Conservation (phyloP, 2,329 filamentous ascomycete species). For the Colletotrichum ledebouriae region DNA sequence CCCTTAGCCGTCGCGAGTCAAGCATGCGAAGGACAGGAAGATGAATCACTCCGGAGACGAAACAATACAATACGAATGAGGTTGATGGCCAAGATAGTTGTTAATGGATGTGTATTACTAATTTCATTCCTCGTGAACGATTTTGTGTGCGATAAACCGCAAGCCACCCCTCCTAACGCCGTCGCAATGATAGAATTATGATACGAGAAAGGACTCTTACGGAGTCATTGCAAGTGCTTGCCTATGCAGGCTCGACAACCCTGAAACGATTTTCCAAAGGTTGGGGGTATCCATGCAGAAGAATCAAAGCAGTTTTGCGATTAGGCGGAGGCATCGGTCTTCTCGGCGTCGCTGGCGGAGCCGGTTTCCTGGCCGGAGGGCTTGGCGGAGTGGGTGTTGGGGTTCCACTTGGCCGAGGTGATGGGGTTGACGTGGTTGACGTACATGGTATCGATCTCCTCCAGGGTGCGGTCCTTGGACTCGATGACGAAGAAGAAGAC, state of each 20-base stretch:
- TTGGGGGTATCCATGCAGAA: constrained; percentile 12
- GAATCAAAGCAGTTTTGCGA: not conserved
- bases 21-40: too few relatives aligned
- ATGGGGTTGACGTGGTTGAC: constrained; percentile 64
- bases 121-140: constrained; percentile 40
- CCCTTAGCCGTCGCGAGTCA: too few relatives aligned
- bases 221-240: constrained; percentile 10
- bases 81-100: too few relatives aligned
- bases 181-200: constrained; percentile 39
- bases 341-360: constrained; percentile 36
- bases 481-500: constrained; percentile 85
- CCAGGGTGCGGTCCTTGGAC: constrained; percentile 77
- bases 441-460: constrained; percentile 86
- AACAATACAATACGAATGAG: too few relatives aligned
- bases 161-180: constrained; percentile 37
- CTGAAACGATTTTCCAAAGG: constrained; percentile 8
- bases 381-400: constrained; percentile 44
- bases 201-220: constrained; percentile 23
- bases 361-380: constrained; percentile 43
- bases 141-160: constrained; percentile 15
- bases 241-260: constrained; percentile 2
- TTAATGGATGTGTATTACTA: constrained; percentile 30
- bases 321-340: constrained; percentile 28
- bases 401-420: constrained; percentile 56
- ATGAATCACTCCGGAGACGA: too few relatives aligned